Conservation (phyloP, 345 rosid genomes). For the Citrus trifoliata region DNA sequence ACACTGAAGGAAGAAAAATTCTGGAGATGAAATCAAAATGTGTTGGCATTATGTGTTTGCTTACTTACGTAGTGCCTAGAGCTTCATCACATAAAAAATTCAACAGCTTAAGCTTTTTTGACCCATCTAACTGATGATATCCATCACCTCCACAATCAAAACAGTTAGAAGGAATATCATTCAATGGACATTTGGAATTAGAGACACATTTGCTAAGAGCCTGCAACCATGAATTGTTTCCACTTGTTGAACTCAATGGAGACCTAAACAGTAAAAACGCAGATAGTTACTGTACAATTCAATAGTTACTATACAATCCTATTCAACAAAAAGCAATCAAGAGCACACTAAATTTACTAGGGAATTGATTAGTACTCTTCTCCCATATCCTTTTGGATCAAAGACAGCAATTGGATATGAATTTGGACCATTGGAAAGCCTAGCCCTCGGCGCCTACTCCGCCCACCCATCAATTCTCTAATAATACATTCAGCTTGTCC, state of each 20-base stretch:
- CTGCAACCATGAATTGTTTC: constrained; percentile 51
- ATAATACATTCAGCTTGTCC: constrained; percentile 69
- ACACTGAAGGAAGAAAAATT: neutral
- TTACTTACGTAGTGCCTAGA: constrained; percentile 56
- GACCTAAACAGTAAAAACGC: constrained; percentile 36
- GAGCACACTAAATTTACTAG: neutral
- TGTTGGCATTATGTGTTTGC: neutral
- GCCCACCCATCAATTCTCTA: constrained; percentile 52
- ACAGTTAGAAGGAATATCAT: constrained; percentile 33
- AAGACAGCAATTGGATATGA: constrained; percentile 50
- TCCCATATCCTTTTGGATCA: constrained; percentile 49
- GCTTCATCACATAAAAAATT: constrained; percentile 68
- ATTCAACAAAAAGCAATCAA: neutral
- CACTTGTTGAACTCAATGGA: constrained; percentile 42
- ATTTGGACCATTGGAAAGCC: constrained; percentile 48
- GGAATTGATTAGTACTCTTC: constrained; percentile 42
- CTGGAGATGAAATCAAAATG: neutral
- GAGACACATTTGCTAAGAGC: constrained; percentile 43
- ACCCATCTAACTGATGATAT: constrained; percentile 38
- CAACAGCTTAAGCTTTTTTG: constrained; percentile 49
- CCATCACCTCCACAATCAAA: constrained; percentile 35
- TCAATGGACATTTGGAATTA: constrained; percentile 31
- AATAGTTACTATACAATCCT: neutral
- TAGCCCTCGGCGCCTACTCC: constrained; percentile 47
- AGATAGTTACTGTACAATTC: constrained; percentile 10